Evolutionary conservation across 768 basidiomycete species (phyloP), one percentile per base, ranked within the genome.

Genomic region (Coprinopsis strossmayeri): DNA sequence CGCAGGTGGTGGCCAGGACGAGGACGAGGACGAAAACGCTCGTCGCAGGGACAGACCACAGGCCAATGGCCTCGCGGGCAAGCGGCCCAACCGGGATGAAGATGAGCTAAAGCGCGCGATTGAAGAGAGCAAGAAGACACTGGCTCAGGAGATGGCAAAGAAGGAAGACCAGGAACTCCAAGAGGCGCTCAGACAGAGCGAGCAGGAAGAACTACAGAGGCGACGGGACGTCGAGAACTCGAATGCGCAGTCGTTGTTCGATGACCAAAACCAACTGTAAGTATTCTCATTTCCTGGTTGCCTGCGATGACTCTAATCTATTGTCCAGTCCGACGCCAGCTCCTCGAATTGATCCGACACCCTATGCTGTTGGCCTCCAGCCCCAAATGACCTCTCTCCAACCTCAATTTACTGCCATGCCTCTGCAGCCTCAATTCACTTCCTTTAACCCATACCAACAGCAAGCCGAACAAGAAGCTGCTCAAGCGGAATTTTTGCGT

Each of bases 391-490:
- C 73, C 3, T 55, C 69, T 34, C 55, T 91, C 24, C 88, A 90
- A 60, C 85, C 88, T 1, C 91, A 92, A 57, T 83, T 76, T 60
- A 87, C 87, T 1, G 68, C 74, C 11, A 60, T 91, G 43, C 86
- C 75, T 11, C 58, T 91, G 38, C 86, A 86, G 55, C 87, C 88
- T 0, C 92, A 94, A 58, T 90, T 87, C 63, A 92, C 90, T 5
- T 82, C 88, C 0, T 97, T 91, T 75, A 98, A 98, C 64, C 90
- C 90, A 0, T 92, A 91, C 54, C 88, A 91, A 60, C 91, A 93
- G 62, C 94, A 94, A 61, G 81, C 86, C 40, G 87, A 94, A 58
- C 91, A 94, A 57, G 91, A 95, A 64, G 84, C 84, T 13, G 78
- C 83, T 58, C 88, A 88, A 69, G 84, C 84, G 30, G 86, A 90